These are phyloP conservation scores for Zasmidium citrigriseum DNA, from an alignment of 2,329 filamentous ascomycete species.

Conservation along the genomic window DNA sequence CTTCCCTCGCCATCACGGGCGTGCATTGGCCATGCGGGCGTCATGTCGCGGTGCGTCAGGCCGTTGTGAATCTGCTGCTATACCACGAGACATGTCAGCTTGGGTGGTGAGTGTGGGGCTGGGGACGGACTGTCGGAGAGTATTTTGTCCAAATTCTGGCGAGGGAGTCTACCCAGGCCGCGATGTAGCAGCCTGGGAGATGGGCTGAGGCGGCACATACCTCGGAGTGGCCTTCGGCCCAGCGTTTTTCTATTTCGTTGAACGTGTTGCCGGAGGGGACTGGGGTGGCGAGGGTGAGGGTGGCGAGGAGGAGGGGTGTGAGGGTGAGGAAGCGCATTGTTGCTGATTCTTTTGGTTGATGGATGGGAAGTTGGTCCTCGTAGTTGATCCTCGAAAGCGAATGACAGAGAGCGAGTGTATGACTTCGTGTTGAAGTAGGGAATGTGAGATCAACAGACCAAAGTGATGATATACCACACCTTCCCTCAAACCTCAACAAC, in stretches of 20 bases:
- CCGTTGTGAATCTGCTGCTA: conserved; percentile 21
- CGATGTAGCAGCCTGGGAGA: conserved; percentile 6
- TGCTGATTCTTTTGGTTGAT: not conserved
- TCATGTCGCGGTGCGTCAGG: conserved; percentile 17
- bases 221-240: conserved; percentile 30
- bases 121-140: not conserved
- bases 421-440: conserved; percentile 3
- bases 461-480: too few species aligned
- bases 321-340: conserved; percentile 20
- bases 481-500: too few species aligned
- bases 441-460: too few species aligned
- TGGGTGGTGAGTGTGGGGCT: not conserved
- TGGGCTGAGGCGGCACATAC: conserved; percentile 18
- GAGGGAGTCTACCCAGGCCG: not conserved
- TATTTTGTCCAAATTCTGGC: not conserved
- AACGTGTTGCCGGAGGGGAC: conserved; percentile 20
- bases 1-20: not conserved
- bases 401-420: conserved; percentile 5
- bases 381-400: too few species aligned
- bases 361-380: too few species aligned
- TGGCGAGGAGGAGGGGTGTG: not conserved
- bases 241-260: conserved; percentile 30
- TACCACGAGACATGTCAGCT: not conserved
- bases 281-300: conserved; percentile 9
- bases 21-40: conserved; percentile 18